Base-by-base conservation (phyloP, 805 yeast species). In the Candida golubevii region DNA sequence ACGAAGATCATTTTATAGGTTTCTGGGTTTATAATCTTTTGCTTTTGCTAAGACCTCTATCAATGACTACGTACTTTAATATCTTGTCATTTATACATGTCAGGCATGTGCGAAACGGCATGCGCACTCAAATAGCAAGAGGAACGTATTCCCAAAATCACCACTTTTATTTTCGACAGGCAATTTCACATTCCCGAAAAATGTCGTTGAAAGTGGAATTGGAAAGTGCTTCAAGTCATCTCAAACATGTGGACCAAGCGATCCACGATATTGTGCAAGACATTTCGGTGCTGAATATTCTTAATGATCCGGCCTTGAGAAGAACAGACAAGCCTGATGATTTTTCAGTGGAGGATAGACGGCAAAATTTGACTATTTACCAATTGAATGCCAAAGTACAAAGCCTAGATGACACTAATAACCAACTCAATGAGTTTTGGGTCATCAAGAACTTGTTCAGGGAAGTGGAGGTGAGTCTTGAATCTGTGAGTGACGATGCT, bases 401-500 rank as follows among this genome's bases (percentile, higher is more conserved):
- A 33, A 50, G 46, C 8, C 37, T 46, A 9, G 50, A 51, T 11
- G 42, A 41, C 12, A 44, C 47, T 4, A 44, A 53, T 11, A 33
- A 33, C 8, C 46, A 49, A 18, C 54, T 67, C 37, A 56, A 61
- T 30, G 57, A 50, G 14, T 50, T 65, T 6, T 60, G 66, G 65
- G 52, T 58, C 11, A 47, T 63, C 13, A 60, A 57, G 27, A 61
- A 59, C 14, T 47, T 63, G n/a, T 41, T 60, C 12, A 42, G 47
- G 12, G 67, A 65, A 42, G 58, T 57, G 6, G 51, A 50, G 18
- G 42, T 39, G 15, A 41, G 49, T 8, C 45, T 60, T 2, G 54
- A 47, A n/a, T 44, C 50, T 10, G 26, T 36, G 8, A 51, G 38
- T 12, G 45, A 35, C 7, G 46, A 12, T 9, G 33, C 26, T 12